phyloP scores from a whole-genome alignment of 257 asterid genomes.

The Forsythia viridissima region DNA sequence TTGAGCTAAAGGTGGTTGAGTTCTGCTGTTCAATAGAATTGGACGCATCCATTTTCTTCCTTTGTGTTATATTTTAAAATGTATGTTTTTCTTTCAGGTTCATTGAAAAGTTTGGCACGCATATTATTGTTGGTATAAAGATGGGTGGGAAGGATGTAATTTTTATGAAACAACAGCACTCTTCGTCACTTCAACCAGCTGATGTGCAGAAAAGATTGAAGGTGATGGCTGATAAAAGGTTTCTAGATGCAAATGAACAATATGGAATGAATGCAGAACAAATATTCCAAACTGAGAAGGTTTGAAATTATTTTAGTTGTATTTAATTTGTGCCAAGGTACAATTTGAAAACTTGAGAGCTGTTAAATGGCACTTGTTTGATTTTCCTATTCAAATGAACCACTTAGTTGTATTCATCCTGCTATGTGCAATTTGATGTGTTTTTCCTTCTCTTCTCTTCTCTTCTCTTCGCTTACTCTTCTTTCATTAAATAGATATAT shows the following conservation, averaged over 20 bases:
- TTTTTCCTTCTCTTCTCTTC: no score
- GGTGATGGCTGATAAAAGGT: slow-evolving; percentile 84
- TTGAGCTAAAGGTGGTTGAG: background rate
- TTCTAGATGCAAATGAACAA: slow-evolving; percentile 60
- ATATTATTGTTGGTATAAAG: slow-evolving; percentile 87
- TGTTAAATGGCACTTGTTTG: background rate
- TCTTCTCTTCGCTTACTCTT: no score
- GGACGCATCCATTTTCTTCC: background rate
- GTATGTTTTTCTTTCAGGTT: slow-evolving; percentile 53
- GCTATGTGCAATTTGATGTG: no score
- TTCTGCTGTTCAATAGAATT: background rate
- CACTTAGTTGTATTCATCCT: no score
- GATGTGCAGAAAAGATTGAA: slow-evolving; percentile 85
- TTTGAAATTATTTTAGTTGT: slow-evolving; percentile 28
- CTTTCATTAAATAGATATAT: no score
- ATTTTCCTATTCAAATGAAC: no score
- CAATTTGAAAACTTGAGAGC: slow-evolving; percentile 2
- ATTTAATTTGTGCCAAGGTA: slow-evolving; percentile 17
- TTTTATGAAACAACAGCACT: slow-evolving; percentile 89
- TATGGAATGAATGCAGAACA: slow-evolving; percentile 46
- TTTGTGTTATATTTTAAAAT: background rate
- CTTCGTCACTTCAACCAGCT: slow-evolving; percentile 80
- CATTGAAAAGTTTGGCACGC: slow-evolving; percentile 90
- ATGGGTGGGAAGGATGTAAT: slow-evolving; percentile 98
- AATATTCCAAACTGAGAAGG: slow-evolving; percentile 56